These are phyloP conservation scores for Geotrichum citri-aurantii DNA, from an alignment of 1,139 yeast genomes.

Conservation along the genomic window DNA sequence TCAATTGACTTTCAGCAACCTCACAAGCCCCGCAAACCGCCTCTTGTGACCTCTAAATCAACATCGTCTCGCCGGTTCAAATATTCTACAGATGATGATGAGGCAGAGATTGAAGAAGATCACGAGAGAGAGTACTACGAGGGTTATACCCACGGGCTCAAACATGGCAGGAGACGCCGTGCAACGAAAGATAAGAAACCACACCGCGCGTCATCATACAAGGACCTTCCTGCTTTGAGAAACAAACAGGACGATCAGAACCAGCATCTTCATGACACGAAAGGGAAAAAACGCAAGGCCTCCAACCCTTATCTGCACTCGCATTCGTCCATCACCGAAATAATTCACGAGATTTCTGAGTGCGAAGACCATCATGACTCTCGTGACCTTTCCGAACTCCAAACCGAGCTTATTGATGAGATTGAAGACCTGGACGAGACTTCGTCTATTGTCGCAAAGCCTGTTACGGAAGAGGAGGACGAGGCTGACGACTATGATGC, in stretches of 20 bases:
- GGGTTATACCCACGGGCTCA: conserved; percentile 66
- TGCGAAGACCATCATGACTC: conserved; percentile 16
- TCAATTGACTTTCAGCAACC: background rate
- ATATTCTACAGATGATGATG: conserved; percentile 64
- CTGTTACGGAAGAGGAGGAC: background rate
- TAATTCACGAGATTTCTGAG: conserved; percentile 12
- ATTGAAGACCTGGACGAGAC: conserved; percentile 16
- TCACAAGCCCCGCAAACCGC: background rate
- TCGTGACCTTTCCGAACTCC: background rate
- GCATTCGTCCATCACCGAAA: conserved; percentile 1
- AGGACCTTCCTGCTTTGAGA: conserved; percentile 2
- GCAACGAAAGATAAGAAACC: conserved; percentile 4
- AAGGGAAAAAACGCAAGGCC: conserved; percentile 5
- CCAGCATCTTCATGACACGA: background rate
- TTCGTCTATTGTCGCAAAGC: conserved; percentile 18
- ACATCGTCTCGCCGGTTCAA: conserved; percentile 21
- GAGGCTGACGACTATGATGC: conserved; percentile 15
- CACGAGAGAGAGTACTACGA: conserved; percentile 60
- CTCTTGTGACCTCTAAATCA: background rate
- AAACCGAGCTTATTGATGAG: conserved; percentile 1
- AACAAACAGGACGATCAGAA: background rate
- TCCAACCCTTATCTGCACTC: background rate
- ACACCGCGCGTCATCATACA: background rate
- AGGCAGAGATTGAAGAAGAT: conserved; percentile 54
- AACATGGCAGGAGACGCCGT: conserved; percentile 32